Evolutionary conservation across 2,329 filamentous ascomycete genomes (phyloP), one percentile per base, ranked within the genome.

Genomic region (Aspergillus neoniger): DNA sequence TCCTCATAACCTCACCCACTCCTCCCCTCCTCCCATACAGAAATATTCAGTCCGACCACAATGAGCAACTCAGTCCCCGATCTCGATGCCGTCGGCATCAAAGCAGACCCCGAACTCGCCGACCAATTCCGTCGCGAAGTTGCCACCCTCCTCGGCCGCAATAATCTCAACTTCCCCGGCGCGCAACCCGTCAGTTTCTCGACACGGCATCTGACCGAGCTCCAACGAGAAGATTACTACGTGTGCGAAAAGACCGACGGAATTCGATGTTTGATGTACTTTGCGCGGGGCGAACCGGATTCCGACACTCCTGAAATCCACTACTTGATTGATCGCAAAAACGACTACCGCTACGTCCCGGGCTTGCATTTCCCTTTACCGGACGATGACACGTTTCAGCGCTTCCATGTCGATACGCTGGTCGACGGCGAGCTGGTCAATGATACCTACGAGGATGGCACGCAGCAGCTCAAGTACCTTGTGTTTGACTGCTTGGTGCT

Each of bases 201-300:
- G 57, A 84, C 89, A 60, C 83, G 86, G 69, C 95, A 99, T 76
- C 78, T 98, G 9, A 80, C 87, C n/a, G 92, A 96, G 79, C 84
- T 99, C 38, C 87, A 89, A 63, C 83, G 84, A 60, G 83, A 90
- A 72, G 95, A 98, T 77, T 99, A 98, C 81, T 99, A 93, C 74
- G 90, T 99, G 65, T 97, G 94, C 82, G 95, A 99, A 79, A 99
- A 99, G 81, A 96, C 94, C 1, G 95, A 99, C 74, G 95, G 95
- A 57, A 91, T 98, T 65, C 88, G 95, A 65, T 97, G 96, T 76
- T 85, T 99, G n/a, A 86, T 99, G 65, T 98, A 96, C 81, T 87
- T 95, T 66, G 92, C 91, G 54, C 73, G 74, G 58, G 76, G 76
- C 5, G 78, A 80, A 39, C 72, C 73, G 19, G 76, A 81, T 7